Evolutionary conservation across 768 basidiomycete species (phyloP), one percentile per base, ranked within the genome.

Genomic region (Termitomyces sp.): DNA sequence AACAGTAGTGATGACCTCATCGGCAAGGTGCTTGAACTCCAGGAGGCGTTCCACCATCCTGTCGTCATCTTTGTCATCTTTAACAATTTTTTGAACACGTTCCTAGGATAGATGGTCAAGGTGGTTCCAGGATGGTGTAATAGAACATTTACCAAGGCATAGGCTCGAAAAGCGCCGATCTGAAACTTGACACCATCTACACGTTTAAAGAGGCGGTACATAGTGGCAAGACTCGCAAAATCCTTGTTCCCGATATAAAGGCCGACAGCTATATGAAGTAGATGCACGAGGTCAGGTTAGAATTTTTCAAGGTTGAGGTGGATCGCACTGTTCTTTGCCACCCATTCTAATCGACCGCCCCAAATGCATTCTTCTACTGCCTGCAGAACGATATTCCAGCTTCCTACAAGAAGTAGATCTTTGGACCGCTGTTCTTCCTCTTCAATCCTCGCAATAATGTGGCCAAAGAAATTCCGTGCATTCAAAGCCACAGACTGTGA

Each of bases 31-130:
- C 65, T 89, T 91, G 73, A 90, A 83, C 9, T 81, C 73, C 35
- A 94, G 78, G 0, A 95, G 80, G 19, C 80, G 76, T 19, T 82
- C 76, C 4, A 95, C 86, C 91, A 95, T 94, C 19, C 81, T 75
- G 11, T 90, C 91, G 54, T 94, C 93, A 14, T 73, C 74, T 5
- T 72, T 71, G 3, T 63, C 60, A 63, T 91, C 86, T 46, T 78
- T 81, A 57, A 94, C 87, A 58, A 94, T 86, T n/a, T 65, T 62
- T 53, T 77, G 70, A 2, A 92, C 90, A 0, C 71, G 75, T 27
- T 68, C 70, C 90, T 91, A 61, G 6, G 16, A 17, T 54, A 53
- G 23, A 41, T 43, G 38, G 43, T 34, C 23, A 46, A 27, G 11
- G 21, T 23, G 10, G 9, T 43, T 45, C 7, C 51, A 47, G 11